phyloP scores from a whole-genome alignment of 441 rosid genomes.

The Populus hybrid region DNA sequence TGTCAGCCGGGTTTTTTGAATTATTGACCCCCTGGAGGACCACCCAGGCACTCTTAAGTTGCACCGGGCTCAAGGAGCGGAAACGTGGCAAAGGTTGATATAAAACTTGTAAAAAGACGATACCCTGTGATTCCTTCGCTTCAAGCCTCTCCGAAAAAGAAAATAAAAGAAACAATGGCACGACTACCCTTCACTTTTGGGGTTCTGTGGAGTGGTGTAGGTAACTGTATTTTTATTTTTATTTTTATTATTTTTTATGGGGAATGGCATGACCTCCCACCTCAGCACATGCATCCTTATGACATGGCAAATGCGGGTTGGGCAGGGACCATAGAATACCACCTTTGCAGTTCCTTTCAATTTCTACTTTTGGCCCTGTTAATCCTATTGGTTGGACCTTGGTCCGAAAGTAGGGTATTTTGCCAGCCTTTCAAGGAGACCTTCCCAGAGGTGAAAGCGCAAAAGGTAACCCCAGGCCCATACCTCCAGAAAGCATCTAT shows the following conservation, averaged over 20 bases:
- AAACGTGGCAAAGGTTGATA: not conserved
- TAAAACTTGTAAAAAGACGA: conserved; percentile 27
- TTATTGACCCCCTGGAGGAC: not conserved
- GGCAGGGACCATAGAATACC: not conserved
- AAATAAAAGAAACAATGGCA: not conserved
- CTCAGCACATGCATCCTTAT: not conserved
- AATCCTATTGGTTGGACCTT: conserved; percentile 16
- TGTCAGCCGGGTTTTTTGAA: not conserved
- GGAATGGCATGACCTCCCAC: not conserved
- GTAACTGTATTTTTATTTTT: not conserved
- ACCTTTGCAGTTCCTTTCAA: not conserved
- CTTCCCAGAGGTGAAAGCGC: not conserved
- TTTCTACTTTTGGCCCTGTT: not conserved
- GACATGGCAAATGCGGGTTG: conserved; percentile 7
- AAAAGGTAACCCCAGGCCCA: not conserved
- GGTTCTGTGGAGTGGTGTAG: not conserved
- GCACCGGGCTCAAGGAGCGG: not conserved
- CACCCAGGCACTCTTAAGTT: not conserved
- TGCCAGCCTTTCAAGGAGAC: not conserved
- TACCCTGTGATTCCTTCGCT: not conserved
- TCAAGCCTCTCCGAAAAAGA: not conserved
- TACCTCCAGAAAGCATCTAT: not conserved
- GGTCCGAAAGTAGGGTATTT: conserved; percentile 19
- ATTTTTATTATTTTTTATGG: not conserved
- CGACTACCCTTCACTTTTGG: not conserved